Percentiles rank a stretch among this genome's conserved stretches.
Conservation (phyloP, 2,329 filamentous ascomycete species). For the Ophiostoma novo-ulmi region DNA sequence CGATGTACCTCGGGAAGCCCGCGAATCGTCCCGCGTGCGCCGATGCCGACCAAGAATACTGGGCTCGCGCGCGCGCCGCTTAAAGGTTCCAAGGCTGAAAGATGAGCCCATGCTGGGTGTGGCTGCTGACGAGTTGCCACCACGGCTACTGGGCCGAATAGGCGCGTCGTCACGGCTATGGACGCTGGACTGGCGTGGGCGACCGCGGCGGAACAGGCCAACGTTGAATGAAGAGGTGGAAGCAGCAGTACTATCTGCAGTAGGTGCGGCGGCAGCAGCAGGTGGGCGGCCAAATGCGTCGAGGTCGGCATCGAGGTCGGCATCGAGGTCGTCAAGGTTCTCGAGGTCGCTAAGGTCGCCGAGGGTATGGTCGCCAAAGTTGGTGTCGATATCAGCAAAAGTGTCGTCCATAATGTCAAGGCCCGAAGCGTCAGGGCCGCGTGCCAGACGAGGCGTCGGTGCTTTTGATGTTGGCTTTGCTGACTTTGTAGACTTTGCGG, state of each 20-base stretch:
- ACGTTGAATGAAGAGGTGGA: slow-evolving; percentile 43
- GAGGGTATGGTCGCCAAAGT: slow-evolving; percentile 36
- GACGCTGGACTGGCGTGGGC: slow-evolving; percentile 48
- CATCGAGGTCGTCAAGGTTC: slow-evolving; percentile 27
- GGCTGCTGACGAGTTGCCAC: slow-evolving; percentile 36
- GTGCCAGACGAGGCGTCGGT: slow-evolving; percentile 27
- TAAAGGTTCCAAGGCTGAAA: slow-evolving; percentile 55
- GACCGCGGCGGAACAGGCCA: slow-evolving; percentile 42
- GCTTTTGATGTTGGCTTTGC: slow-evolving; percentile 27
- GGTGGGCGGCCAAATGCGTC: slow-evolving; percentile 22
- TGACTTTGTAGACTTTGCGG: slow-evolving; percentile 22
- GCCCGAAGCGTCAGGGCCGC: slow-evolving; percentile 41
- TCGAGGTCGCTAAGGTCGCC: slow-evolving; percentile 20
- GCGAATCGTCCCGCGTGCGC: slow-evolving; percentile 14
- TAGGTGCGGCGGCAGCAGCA: not conserved
- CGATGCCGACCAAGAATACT: slow-evolving; percentile 55
- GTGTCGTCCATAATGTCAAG: slow-evolving; percentile 44
- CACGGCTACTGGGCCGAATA: slow-evolving; percentile 50
- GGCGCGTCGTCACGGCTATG: slow-evolving; percentile 47
- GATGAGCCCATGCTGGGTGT: slow-evolving; percentile 47
- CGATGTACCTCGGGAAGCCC: slow-evolving; percentile 8
- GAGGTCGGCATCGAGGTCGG: slow-evolving; percentile 31
- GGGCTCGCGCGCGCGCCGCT: slow-evolving; percentile 53
- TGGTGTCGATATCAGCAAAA: slow-evolving; percentile 40
- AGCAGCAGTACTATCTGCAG: slow-evolving; percentile 37